Evolutionary conservation across 176 grass and related monocot genomes (phyloP), one percentile per base, ranked within the genome.

Genomic region (Raddia guianensis): DNA sequence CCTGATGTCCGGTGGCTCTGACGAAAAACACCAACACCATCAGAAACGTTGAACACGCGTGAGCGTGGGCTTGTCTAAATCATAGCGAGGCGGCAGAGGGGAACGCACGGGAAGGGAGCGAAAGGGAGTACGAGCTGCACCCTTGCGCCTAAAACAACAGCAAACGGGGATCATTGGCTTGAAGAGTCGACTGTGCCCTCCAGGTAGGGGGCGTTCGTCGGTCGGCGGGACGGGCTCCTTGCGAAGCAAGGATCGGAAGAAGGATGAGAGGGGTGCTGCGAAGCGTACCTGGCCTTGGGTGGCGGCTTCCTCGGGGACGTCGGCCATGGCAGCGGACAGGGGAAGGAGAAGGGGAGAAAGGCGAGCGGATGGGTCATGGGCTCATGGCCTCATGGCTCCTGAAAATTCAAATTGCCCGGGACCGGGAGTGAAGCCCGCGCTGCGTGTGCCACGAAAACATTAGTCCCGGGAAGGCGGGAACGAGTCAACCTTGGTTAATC

Each of bases 1-100:
- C 54, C 74, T 87, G 74, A 97, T 89, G 70, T 94, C 91, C 54
- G 87, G 90, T 15, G 91, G 94, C 84, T 94, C 94, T 97, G 89
- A 85, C 47, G 54, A 76, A 74, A 67, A 80, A 68, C 14, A 59
- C 0, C 51, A 1, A 72, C 54, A 61, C 62, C 6, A 61, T 57
- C 6, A 61, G 62, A 5, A 42, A 19, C 12, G 32, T 70, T 70
- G 49, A 83, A 58, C 11, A 48, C 21, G 19, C 0, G 16, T 34
- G 10, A 56, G 80, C 47, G 9, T 50, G 47, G 79, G 11, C 19
- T 12, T 9, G 66, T 13, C 5, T 21, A 49, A 57, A 77, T 44
- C 50, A 27, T 37, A 50, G 35, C 27, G 6, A 14, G 49, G 5
- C 5, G 7, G 15, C 0, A 56, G 12, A 79, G 16, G 43, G 65